These are phyloP conservation scores for Cladorrhinum sp. DNA, from an alignment of 2,329 filamentous ascomycete species.

Conservation along the genomic window DNA sequence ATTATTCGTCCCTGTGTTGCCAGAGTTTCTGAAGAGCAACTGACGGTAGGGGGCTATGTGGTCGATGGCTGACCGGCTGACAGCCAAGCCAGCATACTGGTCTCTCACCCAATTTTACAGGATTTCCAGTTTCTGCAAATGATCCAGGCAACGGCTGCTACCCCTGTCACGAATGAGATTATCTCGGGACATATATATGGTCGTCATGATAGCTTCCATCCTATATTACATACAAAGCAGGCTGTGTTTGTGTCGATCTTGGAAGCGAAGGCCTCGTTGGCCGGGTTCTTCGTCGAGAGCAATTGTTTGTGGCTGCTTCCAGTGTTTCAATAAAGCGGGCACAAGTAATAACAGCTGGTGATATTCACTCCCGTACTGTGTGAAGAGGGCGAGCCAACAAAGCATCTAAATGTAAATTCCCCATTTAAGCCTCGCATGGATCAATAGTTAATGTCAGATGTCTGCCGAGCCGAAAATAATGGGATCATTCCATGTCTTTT, in stretches of 20 bases:
- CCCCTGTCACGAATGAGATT: neutral
- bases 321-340: neutral
- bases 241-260: neutral
- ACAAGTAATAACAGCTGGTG: neutral
- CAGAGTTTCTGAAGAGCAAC: neutral
- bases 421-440: neutral
- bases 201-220: neutral
- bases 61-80: neutral
- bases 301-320: neutral
- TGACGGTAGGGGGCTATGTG: neutral
- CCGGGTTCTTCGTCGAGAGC: neutral
- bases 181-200: neutral
- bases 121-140: neutral
- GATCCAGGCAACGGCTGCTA: neutral
- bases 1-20: neutral
- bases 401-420: neutral
- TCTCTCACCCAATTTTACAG: neutral
- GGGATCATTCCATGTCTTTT: conserved; percentile 5
- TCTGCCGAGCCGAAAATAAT: neutral
- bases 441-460: neutral
- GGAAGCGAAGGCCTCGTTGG: neutral
- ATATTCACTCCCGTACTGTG: neutral
- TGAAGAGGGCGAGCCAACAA: neutral
- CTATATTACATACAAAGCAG: neutral
- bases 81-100: neutral